Percentiles rank a stretch among this genome's conserved stretches.
phyloP scores from a whole-genome alignment of 2,329 filamentous ascomycete species.

The Graphiopsis chlorocephala region DNA sequence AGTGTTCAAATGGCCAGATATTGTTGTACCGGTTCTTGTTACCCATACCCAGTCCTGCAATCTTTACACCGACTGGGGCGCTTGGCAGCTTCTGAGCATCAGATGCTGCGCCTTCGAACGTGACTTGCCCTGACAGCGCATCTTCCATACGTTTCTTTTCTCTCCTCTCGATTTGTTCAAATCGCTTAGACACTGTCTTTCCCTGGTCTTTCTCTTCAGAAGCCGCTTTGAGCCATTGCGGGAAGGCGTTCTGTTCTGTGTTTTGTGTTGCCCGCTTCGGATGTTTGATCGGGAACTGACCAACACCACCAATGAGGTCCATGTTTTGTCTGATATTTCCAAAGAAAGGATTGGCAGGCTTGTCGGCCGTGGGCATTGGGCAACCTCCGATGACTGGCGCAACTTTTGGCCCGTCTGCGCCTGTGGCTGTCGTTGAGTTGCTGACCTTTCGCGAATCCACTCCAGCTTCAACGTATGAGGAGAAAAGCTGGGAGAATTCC shows the following conservation, averaged over 20 bases:
- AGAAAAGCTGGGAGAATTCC: conserved; percentile 66
- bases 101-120: conserved; percentile 49
- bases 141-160: conserved; percentile 93
- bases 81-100: conserved; percentile 23
- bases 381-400: conserved; percentile 88
- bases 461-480: conserved; percentile 58
- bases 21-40: conserved; percentile 97
- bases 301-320: conserved; percentile 89
- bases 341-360: conserved; percentile 83
- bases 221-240: conserved; percentile 73
- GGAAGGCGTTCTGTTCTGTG: conserved; percentile 54
- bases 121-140: conserved; percentile 62
- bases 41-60: conserved; percentile 92
- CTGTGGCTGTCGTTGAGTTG: conserved; percentile 33
- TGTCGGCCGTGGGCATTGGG: conserved; percentile 67
- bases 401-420: conserved; percentile 55
- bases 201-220: conserved; percentile 68
- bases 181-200: conserved; percentile 76
- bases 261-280: conserved; percentile 52
- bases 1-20: conserved; percentile 93
- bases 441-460: conserved; percentile 18
- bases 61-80: conserved; percentile 53
- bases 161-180: conserved; percentile 75
- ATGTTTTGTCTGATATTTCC: conserved; percentile 95
- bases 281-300: conserved; percentile 66